Base-by-base conservation (phyloP, 371 early-diverging fungal species). In the Coemansia sp. region DNA sequence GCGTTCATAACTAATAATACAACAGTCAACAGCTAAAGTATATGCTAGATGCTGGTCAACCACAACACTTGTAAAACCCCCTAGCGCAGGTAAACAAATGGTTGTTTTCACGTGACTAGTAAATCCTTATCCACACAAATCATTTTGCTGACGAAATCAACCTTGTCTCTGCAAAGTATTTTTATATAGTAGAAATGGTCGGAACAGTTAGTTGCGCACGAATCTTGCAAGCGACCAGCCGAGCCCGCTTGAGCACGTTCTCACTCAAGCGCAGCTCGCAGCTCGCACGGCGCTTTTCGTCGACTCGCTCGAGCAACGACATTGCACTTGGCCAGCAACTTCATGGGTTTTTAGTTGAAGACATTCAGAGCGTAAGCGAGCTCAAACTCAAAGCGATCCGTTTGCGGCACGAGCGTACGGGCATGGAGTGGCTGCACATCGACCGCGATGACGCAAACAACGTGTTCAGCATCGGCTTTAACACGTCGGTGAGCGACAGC, bases 381-480 rank as follows among this genome's bases (percentile, higher is more conserved):
- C 73, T 82, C 29, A 66, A 73, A 39, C 69, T 82, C 8, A 63
- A 54, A n/a, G 80, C 82, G 7, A 55, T 82, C 48, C 70, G 67
- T 1, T 63, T 82, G 39, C 69, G 67, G 66, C 95, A 95, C 77
- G 82, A 85, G 36, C 82, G 82, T 23, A 94, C 96, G 1, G 94
- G 93, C 13, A 94, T 95, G 13, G 85, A 92, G 56, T 92, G 92
- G 80, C 83, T 95, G 58, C 96, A 96, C 69, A 87, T 95, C 53
- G 84, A 85, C 46, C 86, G 93, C 52, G 90, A 93, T 61, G 96
- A 96, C 71, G 62, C 85, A 13, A 95, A 96, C 78, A 95, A 94
- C 67, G 94, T 94, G 8, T 96, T 96, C 80, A 87, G 90, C 62
- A 89, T 97, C 48, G 96, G 92, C 5, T 97, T 97, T 76, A 85